Conservation (phyloP, 2,329 filamentous ascomycete species). For the Paradendryphiella salina region DNA sequence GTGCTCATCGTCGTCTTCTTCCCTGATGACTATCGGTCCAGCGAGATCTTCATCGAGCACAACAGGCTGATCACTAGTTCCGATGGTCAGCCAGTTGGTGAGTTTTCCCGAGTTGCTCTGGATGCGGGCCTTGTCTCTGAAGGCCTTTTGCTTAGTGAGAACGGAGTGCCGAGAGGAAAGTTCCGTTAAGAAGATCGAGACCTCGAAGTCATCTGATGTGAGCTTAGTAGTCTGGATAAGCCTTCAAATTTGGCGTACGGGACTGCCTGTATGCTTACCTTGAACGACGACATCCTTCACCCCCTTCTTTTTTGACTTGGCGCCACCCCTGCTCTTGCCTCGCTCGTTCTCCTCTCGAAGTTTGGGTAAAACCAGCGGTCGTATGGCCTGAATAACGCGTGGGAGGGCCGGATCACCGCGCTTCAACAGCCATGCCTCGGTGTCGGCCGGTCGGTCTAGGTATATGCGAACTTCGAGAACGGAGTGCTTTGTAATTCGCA, state of each 20-base stretch:
- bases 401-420: slow-evolving; percentile 75
- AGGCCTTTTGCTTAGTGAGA: slow-evolving; percentile 81
- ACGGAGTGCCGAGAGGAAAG: slow-evolving; percentile 82
- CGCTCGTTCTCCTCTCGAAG: slow-evolving; percentile 79
- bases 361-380: slow-evolving; percentile 86
- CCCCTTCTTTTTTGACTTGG: slow-evolving; percentile 70
- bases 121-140: slow-evolving; percentile 50
- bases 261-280: slow-evolving; percentile 58
- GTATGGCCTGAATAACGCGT: slow-evolving; percentile 81
- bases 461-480: slow-evolving; percentile 98
- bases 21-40: slow-evolving; percentile 52
- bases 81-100: slow-evolving; percentile 51
- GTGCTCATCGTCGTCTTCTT: slow-evolving; percentile 61
- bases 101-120: slow-evolving; percentile 53
- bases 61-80: slow-evolving; percentile 49
- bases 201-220: slow-evolving; percentile 85
- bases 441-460: slow-evolving; percentile 83
- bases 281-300: slow-evolving; percentile 86
- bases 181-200: slow-evolving; percentile 90
- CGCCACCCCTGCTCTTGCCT: slow-evolving; percentile 62
- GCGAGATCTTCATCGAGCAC: slow-evolving; percentile 52
- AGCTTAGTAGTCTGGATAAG: slow-evolving; percentile 22
- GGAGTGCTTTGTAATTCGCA: slow-evolving; percentile 89
- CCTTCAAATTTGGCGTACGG: not conserved
- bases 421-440: slow-evolving; percentile 81